phyloP scores from a whole-genome alignment of 352 stramenopile genomes.

The Sclerospora graminicola region DNA sequence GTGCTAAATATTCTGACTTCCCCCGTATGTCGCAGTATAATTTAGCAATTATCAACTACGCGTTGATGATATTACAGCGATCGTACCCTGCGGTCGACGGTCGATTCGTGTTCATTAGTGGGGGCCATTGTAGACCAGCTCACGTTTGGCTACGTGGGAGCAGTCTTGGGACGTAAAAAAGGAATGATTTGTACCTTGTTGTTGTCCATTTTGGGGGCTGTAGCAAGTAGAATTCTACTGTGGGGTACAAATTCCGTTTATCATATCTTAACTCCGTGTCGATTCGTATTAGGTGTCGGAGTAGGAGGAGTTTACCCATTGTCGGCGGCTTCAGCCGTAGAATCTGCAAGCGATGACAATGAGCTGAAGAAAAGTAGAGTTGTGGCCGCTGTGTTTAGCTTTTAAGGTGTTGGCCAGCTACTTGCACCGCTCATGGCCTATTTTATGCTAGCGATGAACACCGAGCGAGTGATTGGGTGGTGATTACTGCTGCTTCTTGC shows the following conservation, averaged over 20 bases:
- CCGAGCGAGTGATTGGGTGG: conserved; percentile 30
- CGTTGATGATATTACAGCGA: conserved; percentile 42
- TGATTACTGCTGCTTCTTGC: conserved; percentile 42
- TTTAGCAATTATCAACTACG: conserved; percentile 65
- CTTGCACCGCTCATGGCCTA: conserved; percentile 49
- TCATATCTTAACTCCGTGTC: conserved; percentile 46
- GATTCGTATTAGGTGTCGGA: conserved; percentile 65
- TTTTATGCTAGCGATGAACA: conserved; percentile 35
- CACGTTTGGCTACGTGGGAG: conserved; percentile 71
- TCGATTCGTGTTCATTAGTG: conserved; percentile 61
- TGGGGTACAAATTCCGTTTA: conserved; percentile 52
- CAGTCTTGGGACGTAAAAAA: conserved; percentile 50
- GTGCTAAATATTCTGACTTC: background rate
- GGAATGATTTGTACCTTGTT: conserved; percentile 72
- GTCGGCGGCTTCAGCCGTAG: conserved; percentile 55
- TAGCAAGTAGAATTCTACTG: conserved; percentile 43
- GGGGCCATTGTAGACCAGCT: conserved; percentile 74
- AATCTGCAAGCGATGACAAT: conserved; percentile 29
- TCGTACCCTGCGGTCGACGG: conserved; percentile 55
- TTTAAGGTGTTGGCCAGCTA: conserved; percentile 53
- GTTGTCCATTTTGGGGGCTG: conserved; percentile 50
- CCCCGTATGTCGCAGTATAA: conserved; percentile 41
- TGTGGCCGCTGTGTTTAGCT: conserved; percentile 54
- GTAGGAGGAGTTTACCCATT: conserved; percentile 78
- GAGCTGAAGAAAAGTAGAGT: conserved; percentile 50